Evolutionary conservation across 1,284 basidiomycete genomes (phyloP).

Genomic region (Ustilago lituana): DNA sequence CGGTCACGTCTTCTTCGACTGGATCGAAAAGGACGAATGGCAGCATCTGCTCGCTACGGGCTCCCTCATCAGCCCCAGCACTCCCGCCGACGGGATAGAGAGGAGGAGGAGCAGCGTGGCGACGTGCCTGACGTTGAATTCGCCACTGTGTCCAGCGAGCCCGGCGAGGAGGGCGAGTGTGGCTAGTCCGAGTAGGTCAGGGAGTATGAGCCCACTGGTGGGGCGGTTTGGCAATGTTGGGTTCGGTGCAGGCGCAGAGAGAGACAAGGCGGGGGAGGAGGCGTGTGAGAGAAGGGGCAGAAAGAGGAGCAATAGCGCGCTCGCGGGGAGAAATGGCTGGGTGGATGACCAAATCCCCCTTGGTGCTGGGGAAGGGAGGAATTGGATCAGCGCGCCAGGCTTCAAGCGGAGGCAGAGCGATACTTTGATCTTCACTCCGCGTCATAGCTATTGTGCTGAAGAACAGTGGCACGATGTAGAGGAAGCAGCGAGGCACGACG

Average conservation of each 20-base stretch:
- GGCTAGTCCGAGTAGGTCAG: neutral
- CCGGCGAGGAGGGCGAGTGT: constrained; percentile 12
- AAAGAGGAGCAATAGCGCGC: constrained; percentile 21
- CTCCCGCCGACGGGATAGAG: neutral
- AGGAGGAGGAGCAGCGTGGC: constrained; percentile 22
- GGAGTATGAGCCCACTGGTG: constrained; percentile 4
- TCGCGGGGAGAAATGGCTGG: neutral
- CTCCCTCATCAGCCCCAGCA: constrained; percentile 4
- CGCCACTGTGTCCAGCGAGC: constrained; percentile 6
- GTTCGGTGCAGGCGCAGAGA: neutral
- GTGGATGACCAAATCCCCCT: constrained; percentile 11
- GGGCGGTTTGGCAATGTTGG: constrained; percentile 3
- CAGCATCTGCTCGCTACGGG: constrained; percentile 19
- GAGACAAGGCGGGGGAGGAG: neutral
- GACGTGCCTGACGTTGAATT: constrained; percentile 19
- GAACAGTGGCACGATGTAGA: neutral
- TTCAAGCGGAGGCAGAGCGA: constrained; percentile 28
- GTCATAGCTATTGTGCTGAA: neutral
- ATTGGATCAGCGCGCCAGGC: neutral
- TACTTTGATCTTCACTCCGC: neutral
- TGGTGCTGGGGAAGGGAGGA: neutral
- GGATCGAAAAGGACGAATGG: constrained; percentile 42
- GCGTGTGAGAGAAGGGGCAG: constrained; percentile 12
- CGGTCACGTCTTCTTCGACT: constrained; percentile 44
- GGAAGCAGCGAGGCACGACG: neutral